Evolutionary conservation across 148 eudicot species (phyloP).

Genomic region (Silene conica): DNA sequence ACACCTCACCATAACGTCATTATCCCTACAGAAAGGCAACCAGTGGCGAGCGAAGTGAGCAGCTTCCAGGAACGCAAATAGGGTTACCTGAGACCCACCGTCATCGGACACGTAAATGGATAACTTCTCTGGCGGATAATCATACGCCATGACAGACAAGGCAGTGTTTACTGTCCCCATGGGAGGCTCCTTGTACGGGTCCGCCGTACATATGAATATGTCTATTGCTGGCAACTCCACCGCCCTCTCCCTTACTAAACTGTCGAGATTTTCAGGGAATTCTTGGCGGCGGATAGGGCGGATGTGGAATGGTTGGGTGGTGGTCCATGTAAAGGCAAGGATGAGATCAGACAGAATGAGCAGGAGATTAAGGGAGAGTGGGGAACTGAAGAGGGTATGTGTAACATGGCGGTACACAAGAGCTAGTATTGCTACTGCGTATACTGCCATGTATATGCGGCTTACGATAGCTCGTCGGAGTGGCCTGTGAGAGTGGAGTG

Average conservation of each 20-base stretch:
- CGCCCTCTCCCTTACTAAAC: neutral
- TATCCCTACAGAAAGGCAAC: constrained; percentile 66
- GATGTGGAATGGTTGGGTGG: constrained; percentile 51
- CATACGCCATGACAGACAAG: constrained; percentile 77
- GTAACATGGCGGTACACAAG: constrained; percentile 44
- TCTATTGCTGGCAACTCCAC: constrained; percentile 47
- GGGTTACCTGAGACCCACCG: constrained; percentile 67
- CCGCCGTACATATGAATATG: constrained; percentile 84
- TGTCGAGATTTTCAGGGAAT: constrained; percentile 40
- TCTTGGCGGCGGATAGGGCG: constrained; percentile 46
- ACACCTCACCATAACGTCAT: constrained; percentile 38
- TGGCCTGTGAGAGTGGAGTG: constrained; percentile 33
- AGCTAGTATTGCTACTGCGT: constrained; percentile 42
- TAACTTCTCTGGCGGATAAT: constrained; percentile 63
- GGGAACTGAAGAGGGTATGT: constrained; percentile 26
- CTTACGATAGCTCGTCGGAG: constrained; percentile 37
- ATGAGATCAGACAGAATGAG: constrained; percentile 47
- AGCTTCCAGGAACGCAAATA: constrained; percentile 75
- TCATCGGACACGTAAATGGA: constrained; percentile 87
- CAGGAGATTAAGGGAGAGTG: constrained; percentile 20
- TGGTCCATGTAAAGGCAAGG: constrained; percentile 53
- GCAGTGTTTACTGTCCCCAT: constrained; percentile 70
- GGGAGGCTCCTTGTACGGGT: constrained; percentile 82
- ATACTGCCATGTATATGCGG: constrained; percentile 53
- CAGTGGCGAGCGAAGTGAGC: constrained; percentile 59